Conservation (phyloP, 805 yeast genomes). For the Yarrowia sp. region DNA sequence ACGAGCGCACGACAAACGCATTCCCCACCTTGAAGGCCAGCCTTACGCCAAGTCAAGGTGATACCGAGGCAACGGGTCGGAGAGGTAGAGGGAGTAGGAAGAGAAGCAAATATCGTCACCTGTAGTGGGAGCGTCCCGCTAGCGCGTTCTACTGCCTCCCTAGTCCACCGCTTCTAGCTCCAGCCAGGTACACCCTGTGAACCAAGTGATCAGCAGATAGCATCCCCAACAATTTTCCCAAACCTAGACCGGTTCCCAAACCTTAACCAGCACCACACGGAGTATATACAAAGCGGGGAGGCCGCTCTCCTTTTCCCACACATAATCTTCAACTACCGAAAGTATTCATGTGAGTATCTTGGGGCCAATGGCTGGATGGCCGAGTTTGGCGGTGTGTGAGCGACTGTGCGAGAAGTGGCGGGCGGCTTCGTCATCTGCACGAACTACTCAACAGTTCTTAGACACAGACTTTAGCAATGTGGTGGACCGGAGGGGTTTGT, state of each 20-base stretch:
- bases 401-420: too few relatives aligned
- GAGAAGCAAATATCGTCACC: too few relatives aligned
- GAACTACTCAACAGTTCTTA: conserved; percentile 12
- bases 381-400: background rate
- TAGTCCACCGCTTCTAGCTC: too few relatives aligned
- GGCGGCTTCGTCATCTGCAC: background rate
- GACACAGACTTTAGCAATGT: conserved; percentile 10
- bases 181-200: background rate
- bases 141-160: too few relatives aligned
- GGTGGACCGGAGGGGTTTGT: background rate
- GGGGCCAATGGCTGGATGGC: too few relatives aligned
- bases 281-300: conserved; percentile 6
- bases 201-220: conserved; percentile 31
- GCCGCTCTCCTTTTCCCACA: background rate
- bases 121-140: too few relatives aligned
- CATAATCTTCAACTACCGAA: background rate
- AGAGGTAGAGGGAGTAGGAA: too few relatives aligned
- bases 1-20: conserved; percentile 12
- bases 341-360: conserved; percentile 3
- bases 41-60: conserved; percentile 22
- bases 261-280: conserved; percentile 34
- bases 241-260: conserved; percentile 15
- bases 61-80: conserved; percentile 1
- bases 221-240: conserved; percentile 38
- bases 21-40: conserved; percentile 38